Evolutionary conservation across 495 filamentous ascomycete genomes (phyloP).

Genomic region (Annulohypoxylon nitens): DNA sequence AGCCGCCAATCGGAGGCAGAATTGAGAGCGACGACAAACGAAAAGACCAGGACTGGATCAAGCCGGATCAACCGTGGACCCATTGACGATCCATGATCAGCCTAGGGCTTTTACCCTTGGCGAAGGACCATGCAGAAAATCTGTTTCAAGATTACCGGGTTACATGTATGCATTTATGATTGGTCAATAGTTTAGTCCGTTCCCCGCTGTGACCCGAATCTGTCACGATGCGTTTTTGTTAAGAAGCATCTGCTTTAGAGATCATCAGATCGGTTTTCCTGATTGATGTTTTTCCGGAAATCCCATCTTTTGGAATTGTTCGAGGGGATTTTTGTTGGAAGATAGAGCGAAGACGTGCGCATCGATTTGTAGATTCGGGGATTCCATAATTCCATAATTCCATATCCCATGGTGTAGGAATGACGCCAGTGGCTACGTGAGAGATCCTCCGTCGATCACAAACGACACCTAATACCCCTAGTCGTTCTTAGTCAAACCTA

Average conservation of each 20-base stretch:
- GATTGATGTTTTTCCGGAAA: conserved; percentile 6
- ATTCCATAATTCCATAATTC: conserved; percentile 5
- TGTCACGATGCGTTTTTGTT: conserved; percentile 29
- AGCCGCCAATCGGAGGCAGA: conserved; percentile 44
- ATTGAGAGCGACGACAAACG: conserved; percentile 37
- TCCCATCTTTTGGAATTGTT: conserved; percentile 5
- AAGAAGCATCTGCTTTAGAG: conserved; percentile 12
- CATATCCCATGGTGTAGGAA: not conserved
- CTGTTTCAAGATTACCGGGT: conserved; percentile 48
- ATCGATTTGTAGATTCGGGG: not conserved
- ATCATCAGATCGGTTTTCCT: conserved; percentile 25
- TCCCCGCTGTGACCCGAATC: conserved; percentile 23
- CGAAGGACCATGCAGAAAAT: conserved; percentile 48
- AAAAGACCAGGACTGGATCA: conserved; percentile 38
- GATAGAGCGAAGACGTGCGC: conserved; percentile 1
- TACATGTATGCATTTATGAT: conserved; percentile 29
- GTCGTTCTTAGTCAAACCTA: conserved; percentile 9
- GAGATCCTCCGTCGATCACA: conserved; percentile 38
- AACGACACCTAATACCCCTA: not conserved
- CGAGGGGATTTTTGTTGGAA: conserved; percentile 7
- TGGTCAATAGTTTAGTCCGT: conserved; percentile 35
- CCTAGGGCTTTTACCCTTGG: conserved; percentile 42
- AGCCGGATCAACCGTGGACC: conserved; percentile 45
- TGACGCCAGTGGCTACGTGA: conserved; percentile 27
- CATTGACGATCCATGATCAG: conserved; percentile 48